A percentile compares a stretch with the other conserved stretches of the same genome.
These are phyloP conservation scores for Atalantia buxifolia DNA, from an alignment of 345 rosid species.

Conservation along the genomic window DNA sequence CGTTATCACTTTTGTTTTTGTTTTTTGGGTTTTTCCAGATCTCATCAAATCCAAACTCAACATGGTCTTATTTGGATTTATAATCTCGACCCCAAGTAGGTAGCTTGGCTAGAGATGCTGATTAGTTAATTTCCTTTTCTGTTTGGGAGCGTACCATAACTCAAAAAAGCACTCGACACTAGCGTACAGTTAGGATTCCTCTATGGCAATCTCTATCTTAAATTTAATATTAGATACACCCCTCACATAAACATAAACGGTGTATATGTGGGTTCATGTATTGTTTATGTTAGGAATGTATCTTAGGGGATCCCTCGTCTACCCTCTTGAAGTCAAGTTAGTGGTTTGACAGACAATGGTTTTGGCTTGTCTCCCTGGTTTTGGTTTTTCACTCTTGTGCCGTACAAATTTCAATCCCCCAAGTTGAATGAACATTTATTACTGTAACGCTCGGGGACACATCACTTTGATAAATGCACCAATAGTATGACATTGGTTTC, in stretches of 20 bases:
- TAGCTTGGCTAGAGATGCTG: background rate
- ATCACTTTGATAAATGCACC: background rate
- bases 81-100: too few species aligned
- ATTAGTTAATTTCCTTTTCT: background rate
- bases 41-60: too few species aligned
- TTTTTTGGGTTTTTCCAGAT: too few species aligned
- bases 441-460: background rate
- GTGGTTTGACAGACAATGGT: conserved; percentile 34
- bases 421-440: conserved; percentile 1
- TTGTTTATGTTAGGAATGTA: too few species aligned
- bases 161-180: background rate
- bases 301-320: too few species aligned
- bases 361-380: conserved; percentile 12
- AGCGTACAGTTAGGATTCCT: conserved; percentile 22
- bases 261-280: too few species aligned
- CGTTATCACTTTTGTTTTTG: too few species aligned
- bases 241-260: too few species aligned
- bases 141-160: conserved; percentile 19
- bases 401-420: conserved; percentile 14
- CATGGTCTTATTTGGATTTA: too few species aligned
- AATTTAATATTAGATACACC: too few species aligned
- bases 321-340: background rate
- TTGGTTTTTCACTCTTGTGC: background rate
- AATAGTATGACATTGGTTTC: background rate
- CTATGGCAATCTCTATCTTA: too few species aligned